Percentiles rank a stretch among this genome's conserved stretches.
phyloP scores from a whole-genome alignment of 306 rosid genomes.

The Albizia julibrissin region DNA sequence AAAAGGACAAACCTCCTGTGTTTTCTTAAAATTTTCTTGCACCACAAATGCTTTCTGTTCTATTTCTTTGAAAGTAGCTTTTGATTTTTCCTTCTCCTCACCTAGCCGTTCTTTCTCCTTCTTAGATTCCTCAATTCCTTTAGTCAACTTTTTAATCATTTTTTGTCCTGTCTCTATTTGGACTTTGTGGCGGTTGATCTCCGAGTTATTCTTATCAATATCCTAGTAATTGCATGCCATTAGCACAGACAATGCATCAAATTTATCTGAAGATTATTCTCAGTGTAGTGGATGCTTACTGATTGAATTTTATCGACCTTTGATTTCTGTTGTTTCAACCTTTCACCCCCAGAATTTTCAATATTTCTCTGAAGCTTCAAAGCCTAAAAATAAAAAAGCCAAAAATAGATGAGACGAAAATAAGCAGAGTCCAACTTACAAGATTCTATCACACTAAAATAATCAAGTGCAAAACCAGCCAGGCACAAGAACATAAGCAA shows the following conservation, averaged over 20 bases:
- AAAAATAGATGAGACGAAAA: conserved; percentile 21
- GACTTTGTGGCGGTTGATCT: conserved; percentile 86
- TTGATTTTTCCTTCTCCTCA: conserved; percentile 66
- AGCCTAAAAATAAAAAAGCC: conserved; percentile 51
- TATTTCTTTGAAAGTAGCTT: conserved; percentile 67
- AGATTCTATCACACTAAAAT: conserved; percentile 14
- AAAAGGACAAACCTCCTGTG: conserved; percentile 62
- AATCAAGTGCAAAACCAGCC: conserved; percentile 27
- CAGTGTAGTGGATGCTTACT: conserved; percentile 54
- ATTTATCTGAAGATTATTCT: conserved; percentile 29
- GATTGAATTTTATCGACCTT: conserved; percentile 85
- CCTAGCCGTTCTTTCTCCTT: conserved; percentile 69
- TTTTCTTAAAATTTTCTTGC: conserved; percentile 67
- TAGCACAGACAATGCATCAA: conserved; percentile 33
- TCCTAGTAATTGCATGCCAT: conserved; percentile 58
- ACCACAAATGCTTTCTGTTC: conserved; percentile 83
- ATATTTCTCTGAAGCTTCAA: conserved; percentile 72
- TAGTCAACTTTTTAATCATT: conserved; percentile 76
- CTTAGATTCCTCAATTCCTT: conserved; percentile 82
- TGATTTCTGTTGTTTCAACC: conserved; percentile 72
- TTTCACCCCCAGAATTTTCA: conserved; percentile 94
- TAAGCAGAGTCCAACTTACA: conserved; percentile 17
- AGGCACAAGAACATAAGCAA: conserved; percentile 8
- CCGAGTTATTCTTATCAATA: conserved; percentile 76
- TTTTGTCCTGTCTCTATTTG: conserved; percentile 88